Base-by-base conservation (phyloP, 192 early-diverging fungal species). In the Backusella westeae region DNA sequence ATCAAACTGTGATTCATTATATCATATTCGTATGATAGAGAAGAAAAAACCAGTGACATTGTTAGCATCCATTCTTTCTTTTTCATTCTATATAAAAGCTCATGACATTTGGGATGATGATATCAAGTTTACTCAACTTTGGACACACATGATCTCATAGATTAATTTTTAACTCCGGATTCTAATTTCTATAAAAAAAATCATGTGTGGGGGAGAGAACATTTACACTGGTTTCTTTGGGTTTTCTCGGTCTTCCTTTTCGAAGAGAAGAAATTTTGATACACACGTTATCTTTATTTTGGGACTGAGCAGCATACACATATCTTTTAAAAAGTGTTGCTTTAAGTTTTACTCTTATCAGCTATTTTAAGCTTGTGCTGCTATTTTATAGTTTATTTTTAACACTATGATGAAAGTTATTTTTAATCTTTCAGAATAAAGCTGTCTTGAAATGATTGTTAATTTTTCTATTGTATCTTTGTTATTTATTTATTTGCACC, bases 141-240 rank as follows among this genome's bases (percentile, higher is more conserved):
- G 56, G 23, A 10, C 10, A 63, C 56, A 63, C 56, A 63, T 63
- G 56, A 63, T 63, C 2, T 63, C 56, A 63, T 59, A 23, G 32
- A 32, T 32, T 26, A 23, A 49, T 63, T 63, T 4, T 63, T 4
- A 26, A 63, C 19, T 29, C 3, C 10, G 29, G 10, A 63, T 63
- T 63, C 56, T 63, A 63, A 63, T 63, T 63, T 63, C 56, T 63
- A 63, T 63, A 63, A 63, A 63, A 63, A 63, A 63, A 59, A 12
- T 63, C 56, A 63, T 63, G 26, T 63, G 56, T 10, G 9, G 19
- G 4, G 32, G 32, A 3, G 32, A 32, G 0, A 44, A 5, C 5
- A 0, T 44, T 12, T 17, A 17, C 42, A 32, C 32, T 2, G 32
- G 2, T 32, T 32, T 32, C 15, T 44, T 44, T 44, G 23, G 19